Conservation (phyloP, 495 filamentous ascomycete species). For the Tuber microsphaerosporum region DNA sequence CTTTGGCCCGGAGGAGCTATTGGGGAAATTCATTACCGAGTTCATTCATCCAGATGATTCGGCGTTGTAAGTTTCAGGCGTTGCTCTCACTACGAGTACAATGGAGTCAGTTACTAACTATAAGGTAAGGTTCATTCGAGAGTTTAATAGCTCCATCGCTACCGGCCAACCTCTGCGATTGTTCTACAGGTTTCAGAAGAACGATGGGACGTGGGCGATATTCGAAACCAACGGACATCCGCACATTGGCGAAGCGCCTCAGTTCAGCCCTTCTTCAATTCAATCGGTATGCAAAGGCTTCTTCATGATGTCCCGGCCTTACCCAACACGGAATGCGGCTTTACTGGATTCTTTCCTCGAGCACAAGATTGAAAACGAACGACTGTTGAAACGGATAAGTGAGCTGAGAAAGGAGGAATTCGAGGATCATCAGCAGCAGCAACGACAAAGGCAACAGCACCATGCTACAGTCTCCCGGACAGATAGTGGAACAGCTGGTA, state of each 20-base stretch:
- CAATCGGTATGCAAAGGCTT: slow-evolving; percentile 74
- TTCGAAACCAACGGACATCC: slow-evolving; percentile 89
- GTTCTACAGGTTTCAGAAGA: slow-evolving; percentile 80
- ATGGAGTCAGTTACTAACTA: slow-evolving; percentile 12
- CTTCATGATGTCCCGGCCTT: slow-evolving; percentile 89
- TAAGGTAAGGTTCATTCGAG: slow-evolving; percentile 56
- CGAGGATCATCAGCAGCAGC: slow-evolving; percentile 58
- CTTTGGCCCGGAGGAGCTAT: slow-evolving; percentile 60
- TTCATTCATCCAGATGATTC: slow-evolving; percentile 86
- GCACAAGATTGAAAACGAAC: slow-evolving; percentile 95
- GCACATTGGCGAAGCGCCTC: slow-evolving; percentile 61
- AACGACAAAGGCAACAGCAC: slow-evolving; percentile 43
- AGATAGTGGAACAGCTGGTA: slow-evolving; percentile 32
- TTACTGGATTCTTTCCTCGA: slow-evolving; percentile 90
- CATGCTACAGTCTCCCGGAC: slow-evolving; percentile 26
- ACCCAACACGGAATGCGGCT: slow-evolving; percentile 76
- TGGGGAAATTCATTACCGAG: slow-evolving; percentile 66
- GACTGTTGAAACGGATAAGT: slow-evolving; percentile 71
- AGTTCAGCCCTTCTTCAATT: slow-evolving; percentile 56
- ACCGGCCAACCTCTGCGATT: slow-evolving; percentile 68
- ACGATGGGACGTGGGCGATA: slow-evolving; percentile 65
- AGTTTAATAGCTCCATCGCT: slow-evolving; percentile 89
- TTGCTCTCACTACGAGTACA: not conserved
- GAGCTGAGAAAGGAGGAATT: slow-evolving; percentile 81
- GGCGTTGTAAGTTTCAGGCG: slow-evolving; percentile 47